These are phyloP conservation scores for Coccomyxa subellipsoidea DNA, from an alignment of 163 green algal species.

Conservation along the genomic window DNA sequence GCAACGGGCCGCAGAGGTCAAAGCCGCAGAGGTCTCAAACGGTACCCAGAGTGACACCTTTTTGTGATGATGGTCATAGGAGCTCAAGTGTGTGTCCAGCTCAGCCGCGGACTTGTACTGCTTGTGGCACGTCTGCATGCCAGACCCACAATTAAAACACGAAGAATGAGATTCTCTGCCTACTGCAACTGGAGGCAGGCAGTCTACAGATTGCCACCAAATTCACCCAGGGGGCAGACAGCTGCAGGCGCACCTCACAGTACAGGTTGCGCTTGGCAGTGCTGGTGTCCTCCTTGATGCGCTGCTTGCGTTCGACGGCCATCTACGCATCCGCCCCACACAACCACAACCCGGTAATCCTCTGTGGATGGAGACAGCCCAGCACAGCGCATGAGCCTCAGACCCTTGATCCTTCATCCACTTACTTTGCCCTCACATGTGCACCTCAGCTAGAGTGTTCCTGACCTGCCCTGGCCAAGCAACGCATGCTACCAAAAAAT, in stretches of 20 bases:
- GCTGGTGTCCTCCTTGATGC: constrained; percentile 66
- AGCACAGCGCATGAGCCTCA: neutral
- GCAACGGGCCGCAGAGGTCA: no score
- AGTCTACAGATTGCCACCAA: no score
- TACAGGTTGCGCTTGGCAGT: constrained; percentile 67
- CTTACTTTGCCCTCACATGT: neutral
- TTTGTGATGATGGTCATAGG: constrained; percentile 88
- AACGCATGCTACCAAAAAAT: no score
- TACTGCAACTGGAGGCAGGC: no score
- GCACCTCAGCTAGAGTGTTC: no score
- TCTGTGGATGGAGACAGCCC: neutral
- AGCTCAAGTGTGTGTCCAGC: constrained; percentile 80
- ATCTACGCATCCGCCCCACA: constrained; percentile 30
- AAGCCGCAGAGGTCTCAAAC: no score
- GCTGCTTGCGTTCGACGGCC: constrained; percentile 47
- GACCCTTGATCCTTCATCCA: neutral
- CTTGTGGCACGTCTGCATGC: constrained; percentile 76
- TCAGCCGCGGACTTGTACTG: constrained; percentile 78
- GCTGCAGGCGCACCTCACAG: constrained; percentile 63
- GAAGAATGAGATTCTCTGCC: no score
- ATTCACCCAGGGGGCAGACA: no score
- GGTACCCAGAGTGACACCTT: constrained; percentile 62
- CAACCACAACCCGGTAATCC: constrained; percentile 13
- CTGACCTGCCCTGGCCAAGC: no score
- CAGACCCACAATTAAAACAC: no score